Percentiles rank a stretch among this genome's conserved stretches.
These are phyloP conservation scores for Fusarium protoensiforme DNA, from an alignment of 2,329 filamentous ascomycete species.

Conservation along the genomic window DNA sequence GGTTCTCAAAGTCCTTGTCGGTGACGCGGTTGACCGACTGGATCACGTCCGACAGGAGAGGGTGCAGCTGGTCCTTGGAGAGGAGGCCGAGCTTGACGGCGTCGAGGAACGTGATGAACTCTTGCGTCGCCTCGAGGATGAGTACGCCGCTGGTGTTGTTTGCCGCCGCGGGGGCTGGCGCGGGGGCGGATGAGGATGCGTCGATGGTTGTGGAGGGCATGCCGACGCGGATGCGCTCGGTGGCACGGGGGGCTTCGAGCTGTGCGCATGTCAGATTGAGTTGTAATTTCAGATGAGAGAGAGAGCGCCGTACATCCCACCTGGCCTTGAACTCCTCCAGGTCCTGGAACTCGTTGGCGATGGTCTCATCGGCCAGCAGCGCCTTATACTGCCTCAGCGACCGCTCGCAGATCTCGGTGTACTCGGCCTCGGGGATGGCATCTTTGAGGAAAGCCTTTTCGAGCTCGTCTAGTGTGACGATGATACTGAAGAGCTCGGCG, in stretches of 20 bases:
- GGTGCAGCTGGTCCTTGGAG: constrained; percentile 96
- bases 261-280: constrained; percentile 49
- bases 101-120: constrained; percentile 98
- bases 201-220: constrained; percentile 85
- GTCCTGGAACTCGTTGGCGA: constrained; percentile 88
- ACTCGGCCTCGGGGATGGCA: constrained; percentile 89
- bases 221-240: constrained; percentile 90
- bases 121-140: constrained; percentile 92
- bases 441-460: constrained; percentile 98
- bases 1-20: constrained; percentile 91
- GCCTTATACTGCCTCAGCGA: constrained; percentile 97
- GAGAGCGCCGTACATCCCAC: constrained; percentile 77
- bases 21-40: constrained; percentile 98
- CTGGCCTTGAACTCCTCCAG: constrained; percentile 90
- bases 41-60: constrained; percentile 93
- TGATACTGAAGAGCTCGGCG: constrained; percentile 97
- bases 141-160: constrained; percentile 70
- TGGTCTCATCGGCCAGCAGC: constrained; percentile 88
- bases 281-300: rapidly evolving
- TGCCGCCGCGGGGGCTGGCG: constrained; percentile 55
- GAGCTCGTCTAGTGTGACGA: constrained; percentile 92
- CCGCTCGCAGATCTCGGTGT: constrained; percentile 95
- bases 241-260: constrained; percentile 95
- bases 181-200: constrained; percentile 60
- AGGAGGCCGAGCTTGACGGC: constrained; percentile 91